Percentiles rank a stretch among this genome's conserved stretches.
Evolutionary conservation across 2,329 filamentous ascomycete genomes (phyloP).

Genomic region (Pseudocercospora fijiensis): DNA sequence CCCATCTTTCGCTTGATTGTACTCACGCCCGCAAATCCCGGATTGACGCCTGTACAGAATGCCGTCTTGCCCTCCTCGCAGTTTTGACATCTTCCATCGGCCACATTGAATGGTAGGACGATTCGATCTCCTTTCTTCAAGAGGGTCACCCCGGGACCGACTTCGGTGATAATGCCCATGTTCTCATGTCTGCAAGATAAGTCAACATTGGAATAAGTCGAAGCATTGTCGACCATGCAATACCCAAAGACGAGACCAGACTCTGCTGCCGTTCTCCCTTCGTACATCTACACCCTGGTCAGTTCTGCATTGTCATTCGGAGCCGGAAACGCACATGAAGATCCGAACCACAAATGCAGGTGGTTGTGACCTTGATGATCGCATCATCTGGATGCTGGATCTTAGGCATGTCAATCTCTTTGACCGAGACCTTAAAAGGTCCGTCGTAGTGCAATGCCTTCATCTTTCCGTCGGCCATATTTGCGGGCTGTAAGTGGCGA

Average conservation of each 20-base stretch:
- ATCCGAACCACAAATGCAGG: constrained; percentile 44
- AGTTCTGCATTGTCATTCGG: not conserved
- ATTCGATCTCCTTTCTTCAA: constrained; percentile 64
- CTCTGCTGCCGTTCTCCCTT: constrained; percentile 63
- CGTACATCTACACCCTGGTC: constrained; percentile 57
- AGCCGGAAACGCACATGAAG: constrained; percentile 35
- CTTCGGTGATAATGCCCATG: constrained; percentile 44
- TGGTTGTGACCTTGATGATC: constrained; percentile 65
- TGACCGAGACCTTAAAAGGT: constrained; percentile 60
- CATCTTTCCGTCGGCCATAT: constrained; percentile 44
- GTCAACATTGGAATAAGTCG: not conserved
- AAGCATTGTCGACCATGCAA: constrained; percentile 44
- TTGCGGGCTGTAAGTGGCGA: not conserved
- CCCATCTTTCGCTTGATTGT: not conserved
- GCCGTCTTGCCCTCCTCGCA: constrained; percentile 65
- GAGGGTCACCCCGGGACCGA: constrained; percentile 59
- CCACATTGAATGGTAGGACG: constrained; percentile 66
- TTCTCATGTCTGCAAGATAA: constrained; percentile 44
- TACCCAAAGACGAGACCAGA: constrained; percentile 52
- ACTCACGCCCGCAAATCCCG: constrained; percentile 57
- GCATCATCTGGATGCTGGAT: constrained; percentile 64
- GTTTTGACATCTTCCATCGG: constrained; percentile 62
- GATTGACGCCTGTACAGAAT: constrained; percentile 64
- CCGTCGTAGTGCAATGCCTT: constrained; percentile 64
- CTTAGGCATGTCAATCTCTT: constrained; percentile 58